These are phyloP conservation scores for Limonium bicolor DNA, from an alignment of 148 eudicot genomes.

Conservation along the genomic window DNA sequence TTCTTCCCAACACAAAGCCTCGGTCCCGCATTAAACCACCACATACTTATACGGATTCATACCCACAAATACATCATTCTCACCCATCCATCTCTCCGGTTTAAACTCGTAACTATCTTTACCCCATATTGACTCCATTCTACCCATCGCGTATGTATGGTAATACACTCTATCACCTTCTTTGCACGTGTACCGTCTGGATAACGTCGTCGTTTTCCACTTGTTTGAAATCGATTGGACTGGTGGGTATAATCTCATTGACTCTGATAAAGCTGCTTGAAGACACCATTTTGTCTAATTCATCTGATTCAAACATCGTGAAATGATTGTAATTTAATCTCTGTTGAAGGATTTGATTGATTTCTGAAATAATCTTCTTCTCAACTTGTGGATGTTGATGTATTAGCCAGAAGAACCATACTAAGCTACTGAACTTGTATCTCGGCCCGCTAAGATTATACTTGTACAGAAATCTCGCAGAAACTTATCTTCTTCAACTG, in stretches of 20 bases:
- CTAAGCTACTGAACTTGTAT: slow-evolving; percentile 46
- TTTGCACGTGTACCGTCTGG: slow-evolving; percentile 19
- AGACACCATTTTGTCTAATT: slow-evolving; percentile 33
- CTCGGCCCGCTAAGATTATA: slow-evolving; percentile 45
- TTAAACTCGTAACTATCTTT: slow-evolving; percentile 2
- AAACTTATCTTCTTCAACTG: slow-evolving; percentile 16
- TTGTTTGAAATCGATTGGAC: slow-evolving; percentile 45
- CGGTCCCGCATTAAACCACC: slow-evolving; percentile 11
- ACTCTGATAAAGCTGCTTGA: slow-evolving; percentile 38
- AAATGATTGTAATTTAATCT: neutral
- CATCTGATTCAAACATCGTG: slow-evolving; percentile 12
- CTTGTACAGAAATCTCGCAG: slow-evolving; percentile 38
- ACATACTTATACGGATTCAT: slow-evolving; percentile 29
- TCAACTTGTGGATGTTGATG: slow-evolving; percentile 28
- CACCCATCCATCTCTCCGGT: slow-evolving; percentile 11
- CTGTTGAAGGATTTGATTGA: neutral
- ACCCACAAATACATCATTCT: slow-evolving; percentile 9
- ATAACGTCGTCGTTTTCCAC: slow-evolving; percentile 29
- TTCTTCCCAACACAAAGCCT: slow-evolving; percentile 8
- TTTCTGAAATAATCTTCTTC: slow-evolving; percentile 20
- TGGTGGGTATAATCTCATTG: slow-evolving; percentile 30
- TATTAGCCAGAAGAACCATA: slow-evolving; percentile 52
- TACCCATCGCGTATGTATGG: slow-evolving; percentile 26
- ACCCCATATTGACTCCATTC: slow-evolving; percentile 9
- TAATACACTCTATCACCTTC: slow-evolving; percentile 26